phyloP scores from a whole-genome alignment of 2,329 filamentous ascomycete species.

The Penicillium sumatraense region DNA sequence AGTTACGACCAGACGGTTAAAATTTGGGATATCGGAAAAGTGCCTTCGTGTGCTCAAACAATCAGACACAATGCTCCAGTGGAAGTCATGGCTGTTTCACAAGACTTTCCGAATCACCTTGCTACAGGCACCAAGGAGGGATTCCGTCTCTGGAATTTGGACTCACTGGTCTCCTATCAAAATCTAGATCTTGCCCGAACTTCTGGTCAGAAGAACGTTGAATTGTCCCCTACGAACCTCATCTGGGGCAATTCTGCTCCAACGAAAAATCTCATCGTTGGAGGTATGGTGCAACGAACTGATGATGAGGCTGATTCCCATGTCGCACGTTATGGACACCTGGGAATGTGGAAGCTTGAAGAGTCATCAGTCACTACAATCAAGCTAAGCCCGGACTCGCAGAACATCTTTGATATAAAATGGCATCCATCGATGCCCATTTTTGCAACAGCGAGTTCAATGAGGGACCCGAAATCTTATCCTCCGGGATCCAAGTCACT shows the following conservation, averaged over 20 bases:
- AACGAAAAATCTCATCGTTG: conserved; percentile 54
- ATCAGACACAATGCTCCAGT: conserved; percentile 55
- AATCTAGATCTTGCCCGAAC: conserved; percentile 29
- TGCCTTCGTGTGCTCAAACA: conserved; percentile 36
- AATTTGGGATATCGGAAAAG: conserved; percentile 54
- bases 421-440: conserved; percentile 57
- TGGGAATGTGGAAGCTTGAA: conserved; percentile 58
- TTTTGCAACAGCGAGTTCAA: conserved; percentile 59
- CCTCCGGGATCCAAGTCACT: conserved; percentile 50
- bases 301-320: conserved; percentile 31
- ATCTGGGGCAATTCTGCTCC: conserved; percentile 50
- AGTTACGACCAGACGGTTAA: conserved; percentile 62
- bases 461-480: conserved; percentile 26
- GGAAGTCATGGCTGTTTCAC: conserved; percentile 55
- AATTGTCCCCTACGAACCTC: conserved; percentile 51
- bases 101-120: conserved; percentile 41
- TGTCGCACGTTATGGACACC: conserved; percentile 52
- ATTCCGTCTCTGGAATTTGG: conserved; percentile 42
- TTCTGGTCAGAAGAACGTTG: conserved; percentile 32
- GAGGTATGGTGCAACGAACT: conserved; percentile 56
- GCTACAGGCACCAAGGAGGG: conserved; percentile 54
- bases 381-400: conserved; percentile 51
- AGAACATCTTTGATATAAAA: conserved; percentile 62
- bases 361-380: conserved; percentile 42
- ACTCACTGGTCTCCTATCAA: conserved; percentile 27